A percentile compares a stretch with the other conserved stretches of the same genome.
These are phyloP conservation scores for Epichloe glyceriae DNA, from an alignment of 2,329 filamentous ascomycete species.

Conservation along the genomic window DNA sequence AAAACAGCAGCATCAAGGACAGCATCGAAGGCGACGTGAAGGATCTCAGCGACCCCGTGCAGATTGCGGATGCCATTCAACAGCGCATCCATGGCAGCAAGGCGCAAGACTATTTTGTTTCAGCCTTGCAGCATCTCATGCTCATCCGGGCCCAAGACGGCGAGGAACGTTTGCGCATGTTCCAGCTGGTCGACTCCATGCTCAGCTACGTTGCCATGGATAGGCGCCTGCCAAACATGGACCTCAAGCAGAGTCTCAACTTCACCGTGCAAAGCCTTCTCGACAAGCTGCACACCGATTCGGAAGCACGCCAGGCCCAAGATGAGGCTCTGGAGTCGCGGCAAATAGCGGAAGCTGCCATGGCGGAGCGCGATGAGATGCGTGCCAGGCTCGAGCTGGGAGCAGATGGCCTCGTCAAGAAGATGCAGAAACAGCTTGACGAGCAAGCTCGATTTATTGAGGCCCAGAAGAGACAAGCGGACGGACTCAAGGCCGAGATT, in stretches of 20 bases:
- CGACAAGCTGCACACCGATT: constrained; percentile 93
- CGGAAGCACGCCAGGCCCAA: constrained; percentile 79
- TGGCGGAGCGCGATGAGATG: constrained; percentile 95
- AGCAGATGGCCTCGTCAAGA: constrained; percentile 84
- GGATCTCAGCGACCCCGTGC: constrained; percentile 82
- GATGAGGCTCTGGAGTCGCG: constrained; percentile 85
- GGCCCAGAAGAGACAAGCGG: constrained; percentile 72
- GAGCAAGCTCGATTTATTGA: constrained; percentile 87
- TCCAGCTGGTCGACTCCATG: constrained; percentile 97
- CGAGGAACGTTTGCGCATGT: constrained; percentile 87
- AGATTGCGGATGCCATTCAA: constrained; percentile 91
- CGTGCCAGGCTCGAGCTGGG: constrained; percentile 76
- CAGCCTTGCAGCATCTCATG: constrained; percentile 86
- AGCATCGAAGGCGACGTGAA: constrained; percentile 74
- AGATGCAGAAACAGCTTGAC: constrained; percentile 85
- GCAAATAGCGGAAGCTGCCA: constrained; percentile 87
- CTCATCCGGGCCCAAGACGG: constrained; percentile 84
- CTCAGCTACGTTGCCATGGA: constrained; percentile 99
- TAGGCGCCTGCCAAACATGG: constrained; percentile 85
- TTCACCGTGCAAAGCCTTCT: constrained; percentile 93
- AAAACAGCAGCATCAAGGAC: constrained; percentile 83
- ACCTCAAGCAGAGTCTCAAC: constrained; percentile 93
- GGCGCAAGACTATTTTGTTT: constrained; percentile 90
- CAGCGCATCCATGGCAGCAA: constrained; percentile 69
- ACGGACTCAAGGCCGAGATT: constrained; percentile 78